These are phyloP conservation scores for Salvia splendens DNA, from an alignment of 257 asterid genomes.

Conservation along the genomic window DNA sequence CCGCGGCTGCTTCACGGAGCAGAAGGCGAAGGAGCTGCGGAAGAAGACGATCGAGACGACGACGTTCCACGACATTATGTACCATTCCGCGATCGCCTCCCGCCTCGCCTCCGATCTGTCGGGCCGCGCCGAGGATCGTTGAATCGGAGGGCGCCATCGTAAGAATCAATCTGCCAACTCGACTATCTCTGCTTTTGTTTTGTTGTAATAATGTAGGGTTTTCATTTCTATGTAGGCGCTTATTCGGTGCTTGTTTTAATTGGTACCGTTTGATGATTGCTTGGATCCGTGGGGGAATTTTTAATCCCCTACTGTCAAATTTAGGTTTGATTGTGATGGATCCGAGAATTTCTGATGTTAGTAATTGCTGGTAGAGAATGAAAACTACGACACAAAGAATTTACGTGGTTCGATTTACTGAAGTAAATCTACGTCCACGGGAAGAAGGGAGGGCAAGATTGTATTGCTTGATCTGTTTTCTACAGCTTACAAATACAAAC, in stretches of 20 bases:
- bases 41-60: constrained; percentile 58
- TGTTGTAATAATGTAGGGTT: not conserved
- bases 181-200: not conserved
- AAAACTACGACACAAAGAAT: no score
- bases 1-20: constrained; percentile 60
- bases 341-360: not conserved
- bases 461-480: no score
- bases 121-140: constrained; percentile 20
- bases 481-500: no score
- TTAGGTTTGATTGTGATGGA: constrained; percentile 13
- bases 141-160: constrained; percentile 10
- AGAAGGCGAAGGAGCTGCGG: constrained; percentile 77
- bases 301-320: constrained; percentile 4
- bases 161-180: constrained; percentile 37
- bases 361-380: no score
- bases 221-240: constrained; percentile 22
- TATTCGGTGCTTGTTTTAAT: constrained; percentile 25
- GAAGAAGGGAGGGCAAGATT: no score
- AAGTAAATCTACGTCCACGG: no score
- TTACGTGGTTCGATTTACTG: no score
- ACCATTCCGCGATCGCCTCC: constrained; percentile 85
- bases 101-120: constrained; percentile 69
- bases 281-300: constrained; percentile 1
- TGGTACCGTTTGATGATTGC: constrained; percentile 31
- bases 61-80: constrained; percentile 70